Evolutionary conservation across 768 basidiomycete genomes (phyloP).

Genomic region (Lyophyllum decastes): DNA sequence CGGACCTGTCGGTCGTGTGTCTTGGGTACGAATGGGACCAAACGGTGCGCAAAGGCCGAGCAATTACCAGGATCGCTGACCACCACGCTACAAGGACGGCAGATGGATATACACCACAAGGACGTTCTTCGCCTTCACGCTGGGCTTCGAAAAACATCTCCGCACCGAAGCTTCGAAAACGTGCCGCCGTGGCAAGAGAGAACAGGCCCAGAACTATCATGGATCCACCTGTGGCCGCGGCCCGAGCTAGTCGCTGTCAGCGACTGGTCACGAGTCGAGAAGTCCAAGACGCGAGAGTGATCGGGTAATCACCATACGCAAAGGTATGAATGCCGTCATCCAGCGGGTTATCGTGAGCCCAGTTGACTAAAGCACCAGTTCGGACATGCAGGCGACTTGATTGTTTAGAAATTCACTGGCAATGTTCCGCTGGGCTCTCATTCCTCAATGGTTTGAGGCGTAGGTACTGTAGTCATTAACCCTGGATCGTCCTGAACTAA

Average conservation of each 20-base stretch:
- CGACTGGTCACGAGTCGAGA: neutral
- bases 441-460: neutral
- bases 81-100: no score
- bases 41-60: no score
- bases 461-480: neutral
- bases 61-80: no score
- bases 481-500: neutral
- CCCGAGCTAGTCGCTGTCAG: neutral
- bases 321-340: neutral
- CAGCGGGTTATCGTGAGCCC: neutral
- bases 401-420: neutral
- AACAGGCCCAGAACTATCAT: neutral
- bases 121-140: no score
- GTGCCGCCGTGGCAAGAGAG: neutral
- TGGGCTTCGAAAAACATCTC: no score
- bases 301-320: neutral
- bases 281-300: neutral
- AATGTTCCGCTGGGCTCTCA: neutral
- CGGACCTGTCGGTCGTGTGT: no score
- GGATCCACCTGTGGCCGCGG: neutral
- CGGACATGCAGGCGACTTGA: no score
- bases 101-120: no score
- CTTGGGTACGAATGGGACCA: no score
- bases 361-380: neutral
- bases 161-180: neutral